These are phyloP conservation scores for Leucogyrophana mollusca DNA, from an alignment of 768 basidiomycete species.

Conservation along the genomic window DNA sequence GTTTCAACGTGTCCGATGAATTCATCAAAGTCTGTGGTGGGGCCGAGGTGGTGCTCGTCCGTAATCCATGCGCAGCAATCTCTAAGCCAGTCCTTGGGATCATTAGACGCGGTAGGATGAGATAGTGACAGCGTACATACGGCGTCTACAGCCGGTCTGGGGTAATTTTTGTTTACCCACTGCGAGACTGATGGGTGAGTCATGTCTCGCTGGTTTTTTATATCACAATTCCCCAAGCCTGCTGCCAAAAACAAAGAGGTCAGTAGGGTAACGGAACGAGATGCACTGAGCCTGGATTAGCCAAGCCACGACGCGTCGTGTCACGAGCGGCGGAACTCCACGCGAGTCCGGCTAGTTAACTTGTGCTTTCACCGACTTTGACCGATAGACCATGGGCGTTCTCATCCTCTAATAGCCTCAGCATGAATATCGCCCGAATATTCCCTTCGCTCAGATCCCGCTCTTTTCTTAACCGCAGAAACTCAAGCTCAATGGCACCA, in stretches of 20 bases:
- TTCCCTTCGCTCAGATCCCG: too few species aligned
- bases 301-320: not conserved
- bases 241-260: not conserved
- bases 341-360: too few species aligned
- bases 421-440: too few species aligned
- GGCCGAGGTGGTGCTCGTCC: constrained; percentile 45
- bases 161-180: constrained; percentile 59
- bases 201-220: not conserved
- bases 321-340: too few species aligned
- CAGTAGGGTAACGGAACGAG: not conserved
- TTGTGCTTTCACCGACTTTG: too few species aligned
- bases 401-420: too few species aligned
- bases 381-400: too few species aligned
- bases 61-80: constrained; percentile 69
- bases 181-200: constrained; percentile 28
- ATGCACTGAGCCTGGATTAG: too few species aligned
- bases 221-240: constrained; percentile 19
- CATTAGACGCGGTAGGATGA: constrained; percentile 2
- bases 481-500: not conserved
- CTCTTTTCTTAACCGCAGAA: too few species aligned
- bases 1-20: constrained; percentile 56
- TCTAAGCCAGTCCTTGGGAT: constrained; percentile 69
- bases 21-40: constrained; percentile 43
- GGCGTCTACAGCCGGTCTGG: constrained; percentile 61
- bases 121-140: constrained; percentile 28